Conservation (phyloP, 2,329 filamentous ascomycete species). For the Nemania sp. region DNA sequence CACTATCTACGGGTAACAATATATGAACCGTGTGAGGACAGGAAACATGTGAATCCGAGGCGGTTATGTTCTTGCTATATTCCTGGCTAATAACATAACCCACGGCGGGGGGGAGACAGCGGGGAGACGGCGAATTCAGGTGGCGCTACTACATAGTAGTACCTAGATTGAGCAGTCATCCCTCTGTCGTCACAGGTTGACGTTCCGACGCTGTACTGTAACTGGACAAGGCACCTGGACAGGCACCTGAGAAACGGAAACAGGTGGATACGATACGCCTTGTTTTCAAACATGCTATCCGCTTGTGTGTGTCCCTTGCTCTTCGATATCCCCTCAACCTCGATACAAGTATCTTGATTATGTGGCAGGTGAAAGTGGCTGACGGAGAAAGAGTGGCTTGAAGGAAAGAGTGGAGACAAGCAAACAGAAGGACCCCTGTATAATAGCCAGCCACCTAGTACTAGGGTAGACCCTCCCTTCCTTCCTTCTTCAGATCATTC, state of each 20-base stretch:
- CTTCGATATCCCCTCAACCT: constrained; percentile 18
- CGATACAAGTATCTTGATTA: constrained; percentile 8
- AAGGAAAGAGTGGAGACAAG: no score
- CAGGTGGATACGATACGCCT: constrained; percentile 7
- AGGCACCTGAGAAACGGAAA: no score
- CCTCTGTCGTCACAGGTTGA: background rate
- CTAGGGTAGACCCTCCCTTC: no score
- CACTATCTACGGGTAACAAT: background rate
- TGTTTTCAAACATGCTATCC: background rate
- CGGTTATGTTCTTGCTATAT: background rate
- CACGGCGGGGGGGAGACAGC: background rate
- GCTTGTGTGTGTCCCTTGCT: constrained; percentile 18
- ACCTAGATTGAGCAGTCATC: constrained; percentile 34
- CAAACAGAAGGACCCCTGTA: no score
- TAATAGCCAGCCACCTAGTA: no score
- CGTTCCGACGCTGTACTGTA: background rate
- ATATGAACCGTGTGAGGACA: background rate
- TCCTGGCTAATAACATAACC: constrained; percentile 9
- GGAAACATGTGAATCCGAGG: background rate
- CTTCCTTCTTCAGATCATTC: no score
- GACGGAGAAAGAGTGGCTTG: no score
- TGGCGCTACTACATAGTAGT: constrained; percentile 32
- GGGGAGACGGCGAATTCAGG: constrained; percentile 34
- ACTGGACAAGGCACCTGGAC: background rate
- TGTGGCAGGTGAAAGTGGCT: background rate